phyloP scores from a whole-genome alignment of 371 early-diverging fungal genomes.

The Lichtheimia ornata region DNA sequence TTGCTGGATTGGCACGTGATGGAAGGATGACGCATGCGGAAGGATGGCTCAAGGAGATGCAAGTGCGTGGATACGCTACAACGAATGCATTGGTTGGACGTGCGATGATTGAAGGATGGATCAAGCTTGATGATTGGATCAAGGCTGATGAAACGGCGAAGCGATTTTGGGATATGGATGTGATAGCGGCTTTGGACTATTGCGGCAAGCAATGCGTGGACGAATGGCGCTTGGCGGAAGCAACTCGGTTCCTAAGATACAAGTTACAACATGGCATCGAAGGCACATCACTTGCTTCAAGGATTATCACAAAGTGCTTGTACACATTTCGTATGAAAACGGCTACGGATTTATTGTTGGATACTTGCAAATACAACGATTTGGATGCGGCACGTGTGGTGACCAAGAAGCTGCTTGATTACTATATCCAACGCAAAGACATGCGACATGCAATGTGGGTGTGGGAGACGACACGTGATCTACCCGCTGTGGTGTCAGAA shows the following conservation, averaged over 20 bases:
- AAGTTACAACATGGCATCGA: slow-evolving; percentile 20
- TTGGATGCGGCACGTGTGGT: slow-evolving; percentile 9
- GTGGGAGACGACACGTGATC: slow-evolving; percentile 15
- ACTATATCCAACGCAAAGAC: slow-evolving; percentile 21
- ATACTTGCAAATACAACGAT: slow-evolving; percentile 22
- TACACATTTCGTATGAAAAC: slow-evolving; percentile 20
- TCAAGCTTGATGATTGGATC: slow-evolving; percentile 14
- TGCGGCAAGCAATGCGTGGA: slow-evolving; percentile 22
- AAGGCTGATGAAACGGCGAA: slow-evolving; percentile 17
- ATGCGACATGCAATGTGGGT: slow-evolving; percentile 21
- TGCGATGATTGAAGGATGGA: slow-evolving; percentile 19
- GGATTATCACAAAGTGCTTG: slow-evolving; percentile 19
- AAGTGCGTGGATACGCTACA: not conserved
- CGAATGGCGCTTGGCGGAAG: slow-evolving; percentile 23
- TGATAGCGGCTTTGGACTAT: slow-evolving; percentile 15
- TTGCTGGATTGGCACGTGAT: slow-evolving; percentile 24
- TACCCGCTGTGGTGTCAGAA: not conserved
- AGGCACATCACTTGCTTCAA: slow-evolving; percentile 10
- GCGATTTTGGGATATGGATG: not conserved
- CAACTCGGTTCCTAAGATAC: slow-evolving; percentile 20
- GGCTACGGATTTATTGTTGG: slow-evolving; percentile 8
- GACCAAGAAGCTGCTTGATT: slow-evolving; percentile 18
- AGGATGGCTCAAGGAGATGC: slow-evolving; percentile 26
- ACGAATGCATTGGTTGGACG: slow-evolving; percentile 11
- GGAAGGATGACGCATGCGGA: slow-evolving; percentile 16